Evolutionary conservation across 225 moss, liverwort and hornwort species (phyloP).

Genomic region (Bryum argenteum): DNA sequence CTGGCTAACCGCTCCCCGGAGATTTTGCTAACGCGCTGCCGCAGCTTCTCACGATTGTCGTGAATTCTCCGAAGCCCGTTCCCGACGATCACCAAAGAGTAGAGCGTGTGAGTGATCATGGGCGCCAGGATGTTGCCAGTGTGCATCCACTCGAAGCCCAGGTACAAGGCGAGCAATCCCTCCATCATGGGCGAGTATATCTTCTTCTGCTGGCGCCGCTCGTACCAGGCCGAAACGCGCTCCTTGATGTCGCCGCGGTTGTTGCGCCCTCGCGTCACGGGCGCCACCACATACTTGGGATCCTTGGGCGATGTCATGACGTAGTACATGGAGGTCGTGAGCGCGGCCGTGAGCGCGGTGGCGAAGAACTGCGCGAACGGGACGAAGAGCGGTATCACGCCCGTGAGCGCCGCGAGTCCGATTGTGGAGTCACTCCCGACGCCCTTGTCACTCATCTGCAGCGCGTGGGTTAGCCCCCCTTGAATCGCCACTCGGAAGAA

Average conservation of each 20-base stretch:
- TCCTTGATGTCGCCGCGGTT: constrained; percentile 73
- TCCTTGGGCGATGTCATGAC: constrained; percentile 87
- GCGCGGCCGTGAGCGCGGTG: constrained; percentile 80
- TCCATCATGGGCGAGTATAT: constrained; percentile 95
- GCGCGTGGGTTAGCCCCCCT: constrained; percentile 53
- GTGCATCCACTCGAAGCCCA: constrained; percentile 96
- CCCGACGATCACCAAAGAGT: constrained; percentile 84
- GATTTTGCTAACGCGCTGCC: constrained; percentile 74
- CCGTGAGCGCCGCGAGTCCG: constrained; percentile 63
- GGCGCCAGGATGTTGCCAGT: constrained; percentile 96
- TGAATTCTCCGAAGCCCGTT: constrained; percentile 82
- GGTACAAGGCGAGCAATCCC: constrained; percentile 74
- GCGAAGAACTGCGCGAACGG: constrained; percentile 96
- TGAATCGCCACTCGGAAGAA: constrained; percentile 91
- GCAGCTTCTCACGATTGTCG: constrained; percentile 73
- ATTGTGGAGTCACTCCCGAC: constrained; percentile 50
- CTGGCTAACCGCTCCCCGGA: constrained; percentile 47
- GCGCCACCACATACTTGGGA: constrained; percentile 89
- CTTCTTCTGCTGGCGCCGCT: constrained; percentile 82
- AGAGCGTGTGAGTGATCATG: constrained; percentile 84
- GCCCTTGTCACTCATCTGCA: constrained; percentile 59
- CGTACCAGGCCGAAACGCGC: constrained; percentile 86
- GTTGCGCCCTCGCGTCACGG: constrained; percentile 59
- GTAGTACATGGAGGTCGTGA: constrained; percentile 96
- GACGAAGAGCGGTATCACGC: constrained; percentile 77